phyloP scores from a whole-genome alignment of 305 asterid species.

The Solanum hybrid region DNA sequence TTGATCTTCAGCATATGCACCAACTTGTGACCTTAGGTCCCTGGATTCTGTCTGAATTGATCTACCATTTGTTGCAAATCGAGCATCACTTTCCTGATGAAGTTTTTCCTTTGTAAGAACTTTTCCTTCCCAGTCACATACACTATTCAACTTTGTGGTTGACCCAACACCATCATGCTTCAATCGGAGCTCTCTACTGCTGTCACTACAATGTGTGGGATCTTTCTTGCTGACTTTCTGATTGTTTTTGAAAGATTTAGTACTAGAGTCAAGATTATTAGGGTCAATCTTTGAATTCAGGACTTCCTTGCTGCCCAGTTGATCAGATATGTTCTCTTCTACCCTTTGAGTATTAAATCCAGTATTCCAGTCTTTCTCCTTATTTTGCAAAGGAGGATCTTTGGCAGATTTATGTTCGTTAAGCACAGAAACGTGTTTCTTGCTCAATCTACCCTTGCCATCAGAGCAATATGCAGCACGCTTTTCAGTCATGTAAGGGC shows the following conservation, averaged over 20 bases:
- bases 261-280: slow-evolving; percentile 16
- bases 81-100: slow-evolving; percentile 21
- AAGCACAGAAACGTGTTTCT: slow-evolving; percentile 6
- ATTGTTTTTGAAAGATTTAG: slow-evolving; percentile 23
- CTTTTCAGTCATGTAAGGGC: slow-evolving; percentile 10
- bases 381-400: slow-evolving; percentile 21
- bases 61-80: slow-evolving; percentile 17
- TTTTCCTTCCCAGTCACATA: slow-evolving; percentile 15
- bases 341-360: slow-evolving; percentile 8
- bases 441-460: slow-evolving; percentile 16
- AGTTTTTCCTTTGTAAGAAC: slow-evolving; percentile 13
- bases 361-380: slow-evolving; percentile 15
- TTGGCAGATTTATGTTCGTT: slow-evolving; percentile 25
- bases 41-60: slow-evolving; percentile 22
- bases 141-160: slow-evolving; percentile 15
- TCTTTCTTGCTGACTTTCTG: slow-evolving; percentile 26
- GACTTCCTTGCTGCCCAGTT: slow-evolving; percentile 19
- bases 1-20: slow-evolving; percentile 32
- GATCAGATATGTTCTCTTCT: slow-evolving; percentile 19
- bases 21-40: slow-evolving; percentile 32
- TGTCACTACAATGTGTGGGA: slow-evolving; percentile 26
- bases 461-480: slow-evolving; percentile 15
- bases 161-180: slow-evolving; percentile 25
- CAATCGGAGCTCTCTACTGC: slow-evolving; percentile 24
- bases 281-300: slow-evolving; percentile 22